A percentile compares a stretch with the other conserved stretches of the same genome.
These are phyloP conservation scores for Pelagophyceae sp. DNA, from an alignment of 352 stramenopile genomes.

Conservation along the genomic window DNA sequence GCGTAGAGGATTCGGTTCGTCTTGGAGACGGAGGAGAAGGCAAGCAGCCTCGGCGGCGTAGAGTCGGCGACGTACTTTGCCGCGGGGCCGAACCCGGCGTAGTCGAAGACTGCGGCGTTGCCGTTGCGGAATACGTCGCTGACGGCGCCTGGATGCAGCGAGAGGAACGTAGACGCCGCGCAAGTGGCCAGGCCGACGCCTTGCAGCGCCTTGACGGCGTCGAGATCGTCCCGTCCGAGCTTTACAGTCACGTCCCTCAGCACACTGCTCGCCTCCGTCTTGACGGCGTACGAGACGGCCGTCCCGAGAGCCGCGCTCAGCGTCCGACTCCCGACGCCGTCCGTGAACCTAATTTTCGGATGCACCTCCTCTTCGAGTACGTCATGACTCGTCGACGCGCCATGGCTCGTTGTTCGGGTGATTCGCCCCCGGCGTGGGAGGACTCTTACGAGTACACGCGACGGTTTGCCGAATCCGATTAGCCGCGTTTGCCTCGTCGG, in stretches of 20 bases:
- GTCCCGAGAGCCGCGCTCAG: not conserved
- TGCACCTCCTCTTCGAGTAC: too few species aligned
- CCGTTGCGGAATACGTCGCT: constrained; percentile 11
- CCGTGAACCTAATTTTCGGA: too few species aligned
- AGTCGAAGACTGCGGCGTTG: not conserved
- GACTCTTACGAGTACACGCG: too few species aligned
- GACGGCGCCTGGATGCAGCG: not conserved
- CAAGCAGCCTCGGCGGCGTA: constrained; percentile 20
- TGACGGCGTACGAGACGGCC: not conserved
- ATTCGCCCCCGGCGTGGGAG: too few species aligned
- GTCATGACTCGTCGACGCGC: too few species aligned
- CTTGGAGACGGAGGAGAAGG: not conserved
- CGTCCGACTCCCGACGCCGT: constrained; percentile 9
- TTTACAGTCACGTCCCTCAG: not conserved
- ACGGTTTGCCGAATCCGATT: too few species aligned
- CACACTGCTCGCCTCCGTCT: too few species aligned
- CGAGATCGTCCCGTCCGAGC: constrained; percentile 19
- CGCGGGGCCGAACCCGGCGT: not conserved
- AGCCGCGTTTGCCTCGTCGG: too few species aligned
- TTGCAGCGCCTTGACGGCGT: constrained; percentile 11
- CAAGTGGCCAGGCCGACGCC: constrained; percentile 8
- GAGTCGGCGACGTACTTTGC: constrained; percentile 10
- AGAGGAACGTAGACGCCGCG: not conserved
- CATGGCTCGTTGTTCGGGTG: too few species aligned
- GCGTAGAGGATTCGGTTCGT: constrained; percentile 1